These are phyloP conservation scores for Phytophthora boehmeriae DNA, from an alignment of 352 stramenopile species.

Conservation along the genomic window DNA sequence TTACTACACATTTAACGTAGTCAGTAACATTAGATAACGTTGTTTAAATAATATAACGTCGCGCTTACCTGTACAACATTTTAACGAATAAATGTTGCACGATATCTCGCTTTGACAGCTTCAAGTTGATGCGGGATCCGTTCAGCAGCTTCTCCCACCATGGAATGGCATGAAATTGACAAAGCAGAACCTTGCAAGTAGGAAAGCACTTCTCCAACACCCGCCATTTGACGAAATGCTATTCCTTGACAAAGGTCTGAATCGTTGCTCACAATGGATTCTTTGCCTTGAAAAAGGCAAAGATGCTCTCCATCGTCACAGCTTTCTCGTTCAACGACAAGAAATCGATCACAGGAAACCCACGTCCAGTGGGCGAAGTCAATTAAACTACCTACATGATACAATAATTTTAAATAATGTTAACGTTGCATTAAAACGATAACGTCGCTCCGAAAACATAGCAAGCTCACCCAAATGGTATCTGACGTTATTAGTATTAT, in stretches of 20 bases:
- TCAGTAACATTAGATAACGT: too few relatives aligned
- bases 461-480: slow-evolving; percentile 11
- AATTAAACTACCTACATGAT: slow-evolving; percentile 18
- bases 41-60: too few relatives aligned
- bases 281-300: slow-evolving; percentile 28
- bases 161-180: slow-evolving; percentile 20
- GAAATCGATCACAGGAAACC: slow-evolving; percentile 26
- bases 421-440: neutral
- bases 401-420: neutral
- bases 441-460: neutral
- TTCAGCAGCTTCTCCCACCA: too few relatives aligned
- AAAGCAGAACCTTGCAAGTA: slow-evolving; percentile 4
- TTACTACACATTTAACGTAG: too few relatives aligned
- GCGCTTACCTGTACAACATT: too few relatives aligned
- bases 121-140: slow-evolving; percentile 7
- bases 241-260: slow-evolving; percentile 17
- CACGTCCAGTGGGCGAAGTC: slow-evolving; percentile 20
- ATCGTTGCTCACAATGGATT: slow-evolving; percentile 12
- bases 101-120: slow-evolving; percentile 1
- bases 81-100: too few relatives aligned
- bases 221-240: slow-evolving; percentile 15
- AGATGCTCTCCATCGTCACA: slow-evolving; percentile 13
- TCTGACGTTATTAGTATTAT: slow-evolving; percentile 19
- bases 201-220: slow-evolving; percentile 11
- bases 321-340: slow-evolving; percentile 24